Evolutionary conservation across 2,329 filamentous ascomycete genomes (phyloP).

Genomic region (Exophiala oligosperma): DNA sequence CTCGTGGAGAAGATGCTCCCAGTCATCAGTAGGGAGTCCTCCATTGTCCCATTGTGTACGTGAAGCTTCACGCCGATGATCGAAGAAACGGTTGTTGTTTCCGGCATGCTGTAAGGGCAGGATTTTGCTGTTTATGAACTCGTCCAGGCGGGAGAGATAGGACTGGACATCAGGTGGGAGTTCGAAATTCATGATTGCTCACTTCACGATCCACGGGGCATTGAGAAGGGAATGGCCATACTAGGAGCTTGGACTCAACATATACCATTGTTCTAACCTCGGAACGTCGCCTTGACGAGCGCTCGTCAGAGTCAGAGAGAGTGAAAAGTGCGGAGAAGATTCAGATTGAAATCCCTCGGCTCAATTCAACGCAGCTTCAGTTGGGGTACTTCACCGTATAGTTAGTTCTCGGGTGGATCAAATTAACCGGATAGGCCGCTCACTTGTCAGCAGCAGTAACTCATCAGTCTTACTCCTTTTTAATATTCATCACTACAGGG

Average conservation of each 20-base stretch:
- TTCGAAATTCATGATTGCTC: conserved; percentile 57
- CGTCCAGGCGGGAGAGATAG: conserved; percentile 54
- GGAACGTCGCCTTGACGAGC: too few relatives aligned
- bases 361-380: background rate
- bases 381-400: too few relatives aligned
- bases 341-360: background rate
- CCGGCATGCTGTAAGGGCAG: conserved; percentile 54
- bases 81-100: conserved; percentile 66
- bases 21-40: conserved; percentile 59
- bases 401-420: too few relatives aligned
- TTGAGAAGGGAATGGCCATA: too few relatives aligned
- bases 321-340: background rate
- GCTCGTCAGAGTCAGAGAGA: too few relatives aligned
- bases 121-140: conserved; percentile 58
- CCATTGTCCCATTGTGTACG: conserved; percentile 61
- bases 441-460: too few relatives aligned
- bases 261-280: too few relatives aligned
- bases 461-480: too few relatives aligned
- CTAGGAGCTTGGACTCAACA: too few relatives aligned
- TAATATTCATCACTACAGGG: too few relatives aligned
- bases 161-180: conserved; percentile 51
- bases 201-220: conserved; percentile 34
- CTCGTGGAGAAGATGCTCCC: conserved; percentile 56
- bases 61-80: conserved; percentile 62
- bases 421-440: too few relatives aligned